Conservation (phyloP, 352 stramenopile species). For the Globisporangium viniferum region DNA sequence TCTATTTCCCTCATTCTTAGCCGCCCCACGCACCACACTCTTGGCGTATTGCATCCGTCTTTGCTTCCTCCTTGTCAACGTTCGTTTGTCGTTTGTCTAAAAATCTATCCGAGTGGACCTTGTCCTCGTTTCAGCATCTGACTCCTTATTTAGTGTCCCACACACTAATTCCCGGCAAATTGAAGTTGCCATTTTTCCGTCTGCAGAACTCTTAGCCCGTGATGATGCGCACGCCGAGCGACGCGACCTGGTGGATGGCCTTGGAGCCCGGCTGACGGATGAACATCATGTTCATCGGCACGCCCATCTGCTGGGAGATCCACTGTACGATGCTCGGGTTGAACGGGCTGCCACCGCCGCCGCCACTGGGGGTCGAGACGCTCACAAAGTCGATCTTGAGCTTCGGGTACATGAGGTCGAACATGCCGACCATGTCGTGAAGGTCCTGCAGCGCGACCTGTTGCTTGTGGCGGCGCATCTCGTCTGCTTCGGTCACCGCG, state of each 20-base stretch:
- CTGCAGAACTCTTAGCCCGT: conserved; percentile 43
- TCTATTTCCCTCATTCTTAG: neutral
- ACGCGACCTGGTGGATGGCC: conserved; percentile 87
- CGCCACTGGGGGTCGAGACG: conserved; percentile 23
- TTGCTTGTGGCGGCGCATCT: conserved; percentile 28
- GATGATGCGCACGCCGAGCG: conserved; percentile 87
- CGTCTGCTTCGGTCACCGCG: conserved; percentile 37
- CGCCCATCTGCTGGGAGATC: conserved; percentile 63
- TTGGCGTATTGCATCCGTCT: conserved; percentile 54
- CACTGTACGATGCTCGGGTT: conserved; percentile 87
- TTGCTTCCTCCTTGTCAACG: neutral
- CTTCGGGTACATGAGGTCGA: conserved; percentile 92
- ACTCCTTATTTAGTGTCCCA: neutral
- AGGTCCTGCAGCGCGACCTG: conserved; percentile 58
- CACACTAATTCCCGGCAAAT: neutral
- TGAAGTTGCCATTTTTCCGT: conserved; percentile 1
- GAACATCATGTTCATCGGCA: conserved; percentile 93
- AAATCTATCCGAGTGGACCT: neutral
- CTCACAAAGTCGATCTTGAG: conserved; percentile 88
- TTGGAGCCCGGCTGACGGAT: conserved; percentile 87
- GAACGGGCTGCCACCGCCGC: conserved; percentile 45
- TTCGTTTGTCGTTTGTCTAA: neutral
- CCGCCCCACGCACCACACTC: conserved; percentile 37
- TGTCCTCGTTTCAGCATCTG: neutral
- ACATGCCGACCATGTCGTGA: conserved; percentile 69